These are phyloP conservation scores for Phytophthora brassicae DNA, from an alignment of 352 stramenopile species.

Conservation along the genomic window DNA sequence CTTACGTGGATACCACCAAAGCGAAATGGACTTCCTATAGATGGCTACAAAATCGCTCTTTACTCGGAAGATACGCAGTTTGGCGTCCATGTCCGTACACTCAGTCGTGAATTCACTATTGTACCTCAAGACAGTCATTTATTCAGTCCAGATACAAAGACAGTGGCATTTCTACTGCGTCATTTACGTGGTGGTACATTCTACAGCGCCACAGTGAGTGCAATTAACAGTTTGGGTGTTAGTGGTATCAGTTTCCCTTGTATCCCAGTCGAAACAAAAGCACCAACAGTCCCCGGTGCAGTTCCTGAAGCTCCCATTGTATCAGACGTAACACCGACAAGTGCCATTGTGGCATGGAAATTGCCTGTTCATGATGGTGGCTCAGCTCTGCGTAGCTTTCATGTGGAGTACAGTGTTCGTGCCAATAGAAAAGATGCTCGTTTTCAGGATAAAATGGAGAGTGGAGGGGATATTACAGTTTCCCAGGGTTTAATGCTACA, in stretches of 20 bases:
- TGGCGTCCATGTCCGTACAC: slow-evolving; percentile 45
- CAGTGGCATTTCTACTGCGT: slow-evolving; percentile 19
- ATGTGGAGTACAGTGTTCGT: slow-evolving; percentile 53
- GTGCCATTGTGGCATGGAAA: slow-evolving; percentile 42
- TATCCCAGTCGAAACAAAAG: slow-evolving; percentile 38
- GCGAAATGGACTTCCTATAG: slow-evolving; percentile 55
- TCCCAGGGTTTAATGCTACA: slow-evolving; percentile 34
- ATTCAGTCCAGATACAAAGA: background rate
- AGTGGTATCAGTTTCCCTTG: slow-evolving; percentile 44
- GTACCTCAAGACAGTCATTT: slow-evolving; percentile 21
- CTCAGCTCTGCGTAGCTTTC: slow-evolving; percentile 39
- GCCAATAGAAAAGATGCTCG: slow-evolving; percentile 9
- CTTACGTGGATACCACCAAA: slow-evolving; percentile 43
- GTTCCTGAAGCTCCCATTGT: slow-evolving; percentile 33
- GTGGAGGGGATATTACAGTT: slow-evolving; percentile 41
- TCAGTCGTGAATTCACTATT: slow-evolving; percentile 43
- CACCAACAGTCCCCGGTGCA: slow-evolving; percentile 38
- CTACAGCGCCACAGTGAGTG: slow-evolving; percentile 50
- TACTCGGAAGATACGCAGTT: slow-evolving; percentile 63
- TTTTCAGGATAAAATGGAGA: slow-evolving; percentile 33
- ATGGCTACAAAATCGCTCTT: slow-evolving; percentile 45
- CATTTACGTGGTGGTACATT: slow-evolving; percentile 45
- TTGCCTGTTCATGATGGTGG: slow-evolving; percentile 56
- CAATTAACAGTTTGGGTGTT: slow-evolving; percentile 47
- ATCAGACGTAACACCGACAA: slow-evolving; percentile 47